Evolutionary conservation across 139 green algal genomes (phyloP).

Genomic region (Chlamydomonas eustigma): DNA sequence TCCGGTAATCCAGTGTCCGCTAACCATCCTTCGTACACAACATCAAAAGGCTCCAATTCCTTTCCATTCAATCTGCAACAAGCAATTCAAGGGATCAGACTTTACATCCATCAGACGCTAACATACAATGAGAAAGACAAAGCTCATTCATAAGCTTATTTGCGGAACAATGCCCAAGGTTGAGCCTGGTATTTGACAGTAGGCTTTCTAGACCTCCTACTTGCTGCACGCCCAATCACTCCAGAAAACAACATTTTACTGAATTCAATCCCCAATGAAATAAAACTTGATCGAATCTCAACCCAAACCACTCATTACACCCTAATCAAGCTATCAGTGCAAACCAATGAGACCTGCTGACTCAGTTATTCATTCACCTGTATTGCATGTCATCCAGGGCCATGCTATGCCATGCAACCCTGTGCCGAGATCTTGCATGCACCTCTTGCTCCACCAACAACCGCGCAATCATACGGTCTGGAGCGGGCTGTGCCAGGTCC

Average conservation of each 20-base stretch:
- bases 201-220: no score
- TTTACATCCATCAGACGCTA: no score
- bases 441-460: constrained; percentile 21
- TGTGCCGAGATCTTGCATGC: background rate
- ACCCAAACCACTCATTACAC: no score
- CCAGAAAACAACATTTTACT: background rate
- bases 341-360: no score
- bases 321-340: no score
- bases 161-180: no score
- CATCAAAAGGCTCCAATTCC: constrained; percentile 18
- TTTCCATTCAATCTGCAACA: constrained; percentile 5
- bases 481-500: background rate
- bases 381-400: background rate
- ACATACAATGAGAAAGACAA: no score
- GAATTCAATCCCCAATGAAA: no score
- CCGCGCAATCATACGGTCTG: constrained; percentile 7
- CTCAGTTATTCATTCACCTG: no score
- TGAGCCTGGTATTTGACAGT: no score
- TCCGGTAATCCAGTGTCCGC: background rate
- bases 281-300: no score
- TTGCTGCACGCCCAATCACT: background rate
- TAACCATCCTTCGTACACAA: constrained; percentile 11
- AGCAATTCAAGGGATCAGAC: background rate
- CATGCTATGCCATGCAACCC: constrained; percentile 5
- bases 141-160: no score